Percentiles rank a stretch among this genome's conserved stretches.
phyloP scores from a whole-genome alignment of 1,284 basidiomycete genomes.

The Fomes fomentarius region DNA sequence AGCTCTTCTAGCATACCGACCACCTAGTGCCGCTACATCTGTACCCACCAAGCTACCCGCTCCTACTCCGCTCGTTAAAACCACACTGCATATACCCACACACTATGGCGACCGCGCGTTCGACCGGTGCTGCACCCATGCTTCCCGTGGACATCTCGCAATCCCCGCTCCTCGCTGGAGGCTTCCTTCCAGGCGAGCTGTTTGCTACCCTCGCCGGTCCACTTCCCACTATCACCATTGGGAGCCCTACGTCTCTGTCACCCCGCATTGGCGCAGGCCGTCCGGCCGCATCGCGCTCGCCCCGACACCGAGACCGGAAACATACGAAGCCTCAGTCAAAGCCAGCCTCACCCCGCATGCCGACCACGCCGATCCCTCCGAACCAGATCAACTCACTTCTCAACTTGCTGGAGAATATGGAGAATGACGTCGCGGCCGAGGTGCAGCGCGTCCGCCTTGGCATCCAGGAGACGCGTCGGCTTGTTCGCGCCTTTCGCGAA shows the following conservation, averaged over 20 bases:
- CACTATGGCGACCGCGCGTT: slow-evolving; percentile 11
- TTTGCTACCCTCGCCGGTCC: slow-evolving; percentile 24
- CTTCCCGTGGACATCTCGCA: slow-evolving; percentile 33
- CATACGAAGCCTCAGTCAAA: slow-evolving; percentile 1
- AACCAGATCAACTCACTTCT: slow-evolving; percentile 38
- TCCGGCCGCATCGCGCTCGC: not conserved
- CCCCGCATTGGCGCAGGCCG: slow-evolving; percentile 13
- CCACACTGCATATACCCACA: not conserved
- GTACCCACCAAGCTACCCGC: not conserved
- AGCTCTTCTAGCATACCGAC: slow-evolving; percentile 22
- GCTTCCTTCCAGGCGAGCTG: slow-evolving; percentile 28
- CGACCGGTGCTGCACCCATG: slow-evolving; percentile 23
- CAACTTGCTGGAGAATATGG: slow-evolving; percentile 40
- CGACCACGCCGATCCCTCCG: slow-evolving; percentile 27
- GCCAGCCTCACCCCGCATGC: slow-evolving; percentile 1
- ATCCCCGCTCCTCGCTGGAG: slow-evolving; percentile 34
- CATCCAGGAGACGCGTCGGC: slow-evolving; percentile 40
- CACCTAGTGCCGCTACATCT: slow-evolving; percentile 6
- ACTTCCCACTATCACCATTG: slow-evolving; percentile 11
- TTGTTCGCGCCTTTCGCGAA: slow-evolving; percentile 34
- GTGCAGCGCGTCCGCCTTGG: slow-evolving; percentile 41
- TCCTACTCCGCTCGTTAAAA: slow-evolving; percentile 11
- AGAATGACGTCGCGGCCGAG: slow-evolving; percentile 42
- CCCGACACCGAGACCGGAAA: not conserved
- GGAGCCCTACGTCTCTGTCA: slow-evolving; percentile 15